Evolutionary conservation across 257 asterid species (phyloP).

Genomic region (Nicotiana attenuata): DNA sequence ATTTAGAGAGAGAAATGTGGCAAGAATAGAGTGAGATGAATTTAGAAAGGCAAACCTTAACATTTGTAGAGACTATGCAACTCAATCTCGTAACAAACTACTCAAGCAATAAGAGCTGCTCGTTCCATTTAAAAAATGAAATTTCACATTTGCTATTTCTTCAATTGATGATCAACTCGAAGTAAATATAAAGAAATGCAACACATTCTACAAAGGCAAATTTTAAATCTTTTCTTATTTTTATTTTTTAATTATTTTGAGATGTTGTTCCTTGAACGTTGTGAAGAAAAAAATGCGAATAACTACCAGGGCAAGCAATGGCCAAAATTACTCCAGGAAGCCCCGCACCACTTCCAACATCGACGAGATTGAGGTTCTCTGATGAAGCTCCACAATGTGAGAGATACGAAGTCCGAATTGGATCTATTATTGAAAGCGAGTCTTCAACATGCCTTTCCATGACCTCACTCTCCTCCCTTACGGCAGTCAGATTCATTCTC

Average conservation of each 20-base stretch:
- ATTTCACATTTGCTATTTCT: not conserved
- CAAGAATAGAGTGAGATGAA: not conserved
- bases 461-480: constrained; percentile 65
- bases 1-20: not conserved
- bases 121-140: not conserved
- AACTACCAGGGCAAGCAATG: constrained; percentile 74
- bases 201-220: not conserved
- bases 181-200: not conserved
- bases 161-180: not conserved
- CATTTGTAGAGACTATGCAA: not conserved
- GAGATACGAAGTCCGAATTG: constrained; percentile 46
- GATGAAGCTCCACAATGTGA: constrained; percentile 50
- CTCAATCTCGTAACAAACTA: not conserved
- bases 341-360: constrained; percentile 96
- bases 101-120: not conserved
- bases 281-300: not conserved
- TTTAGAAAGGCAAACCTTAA: not conserved
- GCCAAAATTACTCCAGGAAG: constrained; percentile 91
- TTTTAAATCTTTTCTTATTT: too few relatives aligned
- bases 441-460: constrained; percentile 95
- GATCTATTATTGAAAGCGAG: constrained; percentile 68
- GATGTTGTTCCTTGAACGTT: not conserved
- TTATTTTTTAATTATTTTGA: not conserved
- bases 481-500: constrained; percentile 93
- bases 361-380: constrained; percentile 61